A percentile compares a stretch with the other conserved stretches of the same genome.
Conservation (phyloP, 2,329 filamentous ascomycete species). For the Ampelomyces quisqualis region DNA sequence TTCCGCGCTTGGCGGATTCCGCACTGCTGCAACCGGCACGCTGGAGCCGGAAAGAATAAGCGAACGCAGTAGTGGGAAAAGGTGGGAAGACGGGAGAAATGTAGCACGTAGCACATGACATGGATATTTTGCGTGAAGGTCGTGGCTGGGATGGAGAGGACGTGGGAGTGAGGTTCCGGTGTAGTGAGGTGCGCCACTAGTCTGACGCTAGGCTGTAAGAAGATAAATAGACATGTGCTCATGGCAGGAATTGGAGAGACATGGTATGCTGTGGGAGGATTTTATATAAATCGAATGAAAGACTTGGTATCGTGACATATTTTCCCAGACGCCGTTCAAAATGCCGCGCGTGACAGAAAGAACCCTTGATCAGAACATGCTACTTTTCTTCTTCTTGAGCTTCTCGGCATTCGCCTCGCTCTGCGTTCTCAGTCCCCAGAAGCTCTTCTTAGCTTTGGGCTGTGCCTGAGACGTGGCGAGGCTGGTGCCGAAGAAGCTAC, state of each 20-base stretch:
- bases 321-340: constrained; percentile 8
- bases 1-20: constrained; percentile 19
- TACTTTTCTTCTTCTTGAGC: constrained; percentile 48
- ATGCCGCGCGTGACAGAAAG: constrained; percentile 4
- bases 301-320: constrained; percentile 11
- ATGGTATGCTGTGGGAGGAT: too few species aligned
- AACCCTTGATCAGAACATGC: constrained; percentile 42
- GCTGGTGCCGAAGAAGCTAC: constrained; percentile 41
- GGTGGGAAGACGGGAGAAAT: background rate
- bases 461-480: constrained; percentile 26
- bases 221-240: too few species aligned
- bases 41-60: background rate
- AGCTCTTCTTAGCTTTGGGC: constrained; percentile 41
- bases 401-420: constrained; percentile 36
- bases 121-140: too few species aligned
- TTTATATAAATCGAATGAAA: too few species aligned
- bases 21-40: background rate
- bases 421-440: constrained; percentile 39
- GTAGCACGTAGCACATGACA: too few species aligned
- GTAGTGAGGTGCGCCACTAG: too few species aligned
- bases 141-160: too few species aligned
- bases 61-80: background rate
- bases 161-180: too few species aligned
- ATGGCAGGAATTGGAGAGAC: too few species aligned
- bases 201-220: too few species aligned